Evolutionary conservation across 305 asterid species (phyloP), one percentile per base, ranked within the genome.

Genomic region (Solanum hybrid): DNA sequence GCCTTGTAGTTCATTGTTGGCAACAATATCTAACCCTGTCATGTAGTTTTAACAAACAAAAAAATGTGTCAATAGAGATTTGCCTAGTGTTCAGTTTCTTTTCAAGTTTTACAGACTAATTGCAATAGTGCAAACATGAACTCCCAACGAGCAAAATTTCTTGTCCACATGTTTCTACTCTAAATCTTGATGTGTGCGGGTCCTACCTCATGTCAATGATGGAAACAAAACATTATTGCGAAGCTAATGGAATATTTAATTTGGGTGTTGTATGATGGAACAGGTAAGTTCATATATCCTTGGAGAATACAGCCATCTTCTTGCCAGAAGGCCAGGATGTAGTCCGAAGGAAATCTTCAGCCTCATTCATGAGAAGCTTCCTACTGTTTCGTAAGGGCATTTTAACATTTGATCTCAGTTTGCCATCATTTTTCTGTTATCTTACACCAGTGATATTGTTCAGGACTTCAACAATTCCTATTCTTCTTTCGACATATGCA

Each of bases 241-340:
- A 84, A 51, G 31, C 88, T 84, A 84, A 20, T 84, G 88, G 42
- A 20, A 31, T 84, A 29, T 84, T 51, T 84, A 51, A 84, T 84
- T 51, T 31, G 5, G 42, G 74, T 84, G 11, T 80, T 86, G 42
- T 88, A 26, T 92, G 46, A 91, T 89, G 91, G 87, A 88, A 90
- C 91, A 98, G 99, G 98, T 95, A 91, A 97, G 99, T 92, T 98
- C 99, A 57, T 98, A 98, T 91, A 91, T 98, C 86, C 99, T 98
- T 93, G 99, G 99, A 92, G 99, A 98, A 92, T 98, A 98, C 93
- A 92, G 99, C 90, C 99, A 98, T 94, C 98, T 97, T 94, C 95
- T 98, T 87, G 96, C 96, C 87, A 95, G 98, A 91, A 97, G 98
- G 86, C 98, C 98, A 87, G 98, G 98, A 77, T 96, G 98, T 92